Evolutionary conservation across 2,329 filamentous ascomycete genomes (phyloP).

Genomic region (Epichloe gansuensis): DNA sequence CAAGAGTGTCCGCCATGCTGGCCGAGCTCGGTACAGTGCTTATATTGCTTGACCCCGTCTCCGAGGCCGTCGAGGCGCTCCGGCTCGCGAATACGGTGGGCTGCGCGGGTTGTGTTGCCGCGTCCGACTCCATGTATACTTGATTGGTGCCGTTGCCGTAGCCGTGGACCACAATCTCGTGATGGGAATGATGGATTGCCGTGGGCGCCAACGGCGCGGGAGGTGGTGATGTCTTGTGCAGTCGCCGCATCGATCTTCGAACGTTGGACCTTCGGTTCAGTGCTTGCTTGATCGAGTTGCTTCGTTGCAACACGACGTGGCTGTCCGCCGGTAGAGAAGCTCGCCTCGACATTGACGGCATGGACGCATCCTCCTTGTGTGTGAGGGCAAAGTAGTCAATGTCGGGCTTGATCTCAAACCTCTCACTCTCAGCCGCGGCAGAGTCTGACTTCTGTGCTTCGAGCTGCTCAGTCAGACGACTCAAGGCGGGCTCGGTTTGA

Average conservation of each 20-base stretch:
- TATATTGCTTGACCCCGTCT: constrained; percentile 12
- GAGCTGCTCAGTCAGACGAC: constrained; percentile 6
- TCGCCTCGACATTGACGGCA: constrained; percentile 3
- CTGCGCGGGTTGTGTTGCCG: constrained; percentile 2
- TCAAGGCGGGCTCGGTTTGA: constrained; percentile 16
- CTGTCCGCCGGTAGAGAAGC: constrained; percentile 5
- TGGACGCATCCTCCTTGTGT: constrained; percentile 16
- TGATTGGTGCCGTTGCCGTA: constrained; percentile 42
- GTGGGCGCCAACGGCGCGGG: constrained; percentile 4
- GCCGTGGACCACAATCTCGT: constrained; percentile 40
- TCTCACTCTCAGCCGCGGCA: constrained; percentile 5
- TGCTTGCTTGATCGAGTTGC: constrained; percentile 19
- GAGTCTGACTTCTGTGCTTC: constrained; percentile 4
- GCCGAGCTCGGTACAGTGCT: constrained; percentile 17
- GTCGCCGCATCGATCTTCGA: constrained; percentile 21
- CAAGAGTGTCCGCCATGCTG: constrained; percentile 15
- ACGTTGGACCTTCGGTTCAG: constrained; percentile 23
- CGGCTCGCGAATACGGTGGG: constrained; percentile 10
- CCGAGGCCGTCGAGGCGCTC: constrained; percentile 17
- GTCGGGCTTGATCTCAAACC: constrained; percentile 39
- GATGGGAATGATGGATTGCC: constrained; percentile 19
- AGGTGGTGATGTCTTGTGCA: constrained; percentile 13
- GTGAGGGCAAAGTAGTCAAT: constrained; percentile 41
- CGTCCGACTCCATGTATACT: constrained; percentile 15
- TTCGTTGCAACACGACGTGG: constrained; percentile 12